Base-by-base conservation (phyloP, 345 rosid genomes). In the Arabidopsis suecica region DNA sequence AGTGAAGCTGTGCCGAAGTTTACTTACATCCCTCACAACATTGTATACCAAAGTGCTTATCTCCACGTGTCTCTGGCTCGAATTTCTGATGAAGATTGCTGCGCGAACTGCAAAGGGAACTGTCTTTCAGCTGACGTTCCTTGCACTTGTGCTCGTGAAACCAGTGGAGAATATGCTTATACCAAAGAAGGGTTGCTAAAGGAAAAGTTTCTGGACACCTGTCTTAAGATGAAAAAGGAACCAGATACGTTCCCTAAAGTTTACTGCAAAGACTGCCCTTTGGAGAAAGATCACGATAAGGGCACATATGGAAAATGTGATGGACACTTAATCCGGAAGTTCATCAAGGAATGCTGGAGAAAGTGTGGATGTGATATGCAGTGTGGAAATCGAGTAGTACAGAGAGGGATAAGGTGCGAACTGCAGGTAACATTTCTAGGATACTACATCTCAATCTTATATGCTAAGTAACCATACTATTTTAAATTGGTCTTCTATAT, bases 341-440 rank as follows among this genome's bases (percentile, higher is more conserved):
- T 93, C 72, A 84, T 91, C 44, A 93, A 93, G 74, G 97, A 94
- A 78, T 94, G 97, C 66, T 91, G 98, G 97, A 84, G 73, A 68
- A 91, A 88, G 83, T 94, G 98, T 78, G 97, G 96, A 56, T 91
- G 96, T 56, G 53, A 77, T 65, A 85, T 84, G 96, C 69, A 53
- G 23, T 94, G 98, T 76, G 92, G 92, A 63, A 94, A 94, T 80
- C 85, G 97, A 45, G 69, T 87, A 11, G 93, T 94, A 20, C 95
- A 90, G 72, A 81, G 96, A 69, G 98, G 98, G 57, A 85, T 94
- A 61, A 78, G 58, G 30, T 72, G 91, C 83, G 69, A 75, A 20
- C 73, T 94, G 82, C 88, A 94, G 93, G 97, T 91, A 80, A 71
- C 60, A 20, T 72, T 55, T 73, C 18, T 38, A 36, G 68, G 60